Evolutionary conservation across 345 rosid species (phyloP), one percentile per base, ranked within the genome.

Genomic region (Conringia planisiliqua): DNA sequence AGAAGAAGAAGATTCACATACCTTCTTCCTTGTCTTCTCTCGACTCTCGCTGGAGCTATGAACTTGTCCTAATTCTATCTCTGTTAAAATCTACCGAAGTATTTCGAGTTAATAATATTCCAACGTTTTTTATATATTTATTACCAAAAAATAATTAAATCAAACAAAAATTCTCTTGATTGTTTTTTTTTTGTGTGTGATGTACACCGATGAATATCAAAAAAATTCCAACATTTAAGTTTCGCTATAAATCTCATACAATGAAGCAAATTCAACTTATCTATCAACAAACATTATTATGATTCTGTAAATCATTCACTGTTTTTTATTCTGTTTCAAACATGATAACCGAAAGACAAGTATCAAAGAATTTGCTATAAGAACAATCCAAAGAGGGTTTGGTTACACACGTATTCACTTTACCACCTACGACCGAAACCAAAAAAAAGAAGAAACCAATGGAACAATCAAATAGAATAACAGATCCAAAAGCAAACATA

Each of bases 361-460:
- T 50, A 52, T 61, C 2, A 68, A 69, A 52, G 13, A 61, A 61
- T 68, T 51, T 68, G 70, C 57, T 75, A 68, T 43, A 68, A 51
- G 79, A 68, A 67, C 66, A 62, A 44, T 51, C 58, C 69, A 68
- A 60, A 68, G 68, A 70, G 71, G 46, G 66, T 20, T 26, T 32
- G 66, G 70, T 52, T 66, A 68, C 69, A 77, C 60, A 38, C 66
- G 54, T 44, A 63, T 77, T 70, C 71, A 77, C 76, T 63, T 70
- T 70, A 63, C 59, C 66, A 63, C 71, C 55, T 62, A 52, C 39
- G 33, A 61, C 33, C 20, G 24, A 22, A 22, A 22, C 13, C 9
- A 24, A 73, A 13, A 18, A 32, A 5, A 32, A 3, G 6, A 38
- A 50, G 43, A 54, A 55, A 68, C 29, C 40, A 55, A 16, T 68